Evolutionary conservation across 108 stramenopile species (phyloP).

Genomic region (Skeletonema potamos): DNA sequence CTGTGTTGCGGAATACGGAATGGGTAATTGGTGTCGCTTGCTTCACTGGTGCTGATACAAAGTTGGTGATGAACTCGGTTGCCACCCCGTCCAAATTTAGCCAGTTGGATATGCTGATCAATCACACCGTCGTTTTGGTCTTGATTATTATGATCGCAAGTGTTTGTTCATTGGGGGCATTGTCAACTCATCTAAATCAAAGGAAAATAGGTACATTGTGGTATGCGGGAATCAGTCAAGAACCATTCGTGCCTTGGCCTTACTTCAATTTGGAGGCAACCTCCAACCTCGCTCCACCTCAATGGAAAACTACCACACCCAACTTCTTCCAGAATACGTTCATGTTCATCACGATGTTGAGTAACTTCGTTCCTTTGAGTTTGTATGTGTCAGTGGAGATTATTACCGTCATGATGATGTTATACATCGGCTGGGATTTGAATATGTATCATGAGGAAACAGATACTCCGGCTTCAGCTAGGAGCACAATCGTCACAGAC

Average conservation of each 20-base stretch:
- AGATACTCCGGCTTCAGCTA: slow-evolving; percentile 81
- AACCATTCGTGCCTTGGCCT: slow-evolving; percentile 68
- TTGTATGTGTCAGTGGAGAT: slow-evolving; percentile 90
- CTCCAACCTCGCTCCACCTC: slow-evolving; percentile 32
- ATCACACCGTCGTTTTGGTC: slow-evolving; percentile 78
- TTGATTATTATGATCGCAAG: slow-evolving; percentile 80
- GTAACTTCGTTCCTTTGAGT: slow-evolving; percentile 90
- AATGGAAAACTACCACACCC: slow-evolving; percentile 48
- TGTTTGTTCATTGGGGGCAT: slow-evolving; percentile 48
- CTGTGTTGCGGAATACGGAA: slow-evolving; percentile 93
- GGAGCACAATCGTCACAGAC: slow-evolving; percentile 89
- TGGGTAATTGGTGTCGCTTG: slow-evolving; percentile 94
- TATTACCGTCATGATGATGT: slow-evolving; percentile 67
- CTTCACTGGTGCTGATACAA: slow-evolving; percentile 95
- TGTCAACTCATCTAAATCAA: slow-evolving; percentile 37
- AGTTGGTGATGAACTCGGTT: slow-evolving; percentile 90
- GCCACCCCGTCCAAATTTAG: slow-evolving; percentile 92
- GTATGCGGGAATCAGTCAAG: slow-evolving; percentile 59
- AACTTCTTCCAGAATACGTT: slow-evolving; percentile 79
- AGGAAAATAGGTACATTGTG: slow-evolving; percentile 55
- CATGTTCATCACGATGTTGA: slow-evolving; percentile 79
- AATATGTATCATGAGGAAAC: slow-evolving; percentile 92
- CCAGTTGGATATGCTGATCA: slow-evolving; percentile 83
- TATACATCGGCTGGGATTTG: slow-evolving; percentile 78
- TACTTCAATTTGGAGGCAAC: slow-evolving; percentile 54